Percentiles rank a stretch among this genome's conserved stretches.
Evolutionary conservation across 2,329 filamentous ascomycete genomes (phyloP).

Genomic region (Aspergillus aculeatus): DNA sequence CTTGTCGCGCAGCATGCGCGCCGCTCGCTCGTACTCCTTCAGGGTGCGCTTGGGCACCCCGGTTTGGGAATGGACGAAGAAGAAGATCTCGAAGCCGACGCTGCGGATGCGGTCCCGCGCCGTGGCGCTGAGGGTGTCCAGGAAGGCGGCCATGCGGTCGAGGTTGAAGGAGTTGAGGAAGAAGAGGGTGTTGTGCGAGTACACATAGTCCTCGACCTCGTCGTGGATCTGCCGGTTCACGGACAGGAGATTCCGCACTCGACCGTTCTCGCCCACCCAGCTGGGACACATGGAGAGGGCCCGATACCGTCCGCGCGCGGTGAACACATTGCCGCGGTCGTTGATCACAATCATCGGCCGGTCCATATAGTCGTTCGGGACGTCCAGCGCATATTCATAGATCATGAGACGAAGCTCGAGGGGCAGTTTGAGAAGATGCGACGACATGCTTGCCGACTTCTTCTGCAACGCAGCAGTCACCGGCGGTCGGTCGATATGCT

Average conservation of each 20-base stretch:
- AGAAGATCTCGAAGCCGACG: conserved; percentile 38
- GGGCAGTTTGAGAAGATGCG: conserved; percentile 28
- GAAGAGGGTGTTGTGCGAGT: conserved; percentile 36
- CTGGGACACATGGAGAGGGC: conserved; percentile 35
- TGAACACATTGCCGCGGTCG: conserved; percentile 35
- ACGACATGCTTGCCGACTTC: conserved; percentile 1
- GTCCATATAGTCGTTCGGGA: conserved; percentile 34
- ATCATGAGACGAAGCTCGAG: conserved; percentile 36
- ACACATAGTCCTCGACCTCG: conserved; percentile 36
- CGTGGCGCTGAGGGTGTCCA: conserved; percentile 34
- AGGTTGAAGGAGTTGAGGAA: conserved; percentile 37
- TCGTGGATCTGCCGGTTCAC: conserved; percentile 38
- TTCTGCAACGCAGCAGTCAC: background rate
- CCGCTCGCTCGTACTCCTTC: conserved; percentile 31
- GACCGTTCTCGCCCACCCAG: conserved; percentile 34
- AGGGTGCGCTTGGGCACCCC: conserved; percentile 35
- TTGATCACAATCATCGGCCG: conserved; percentile 35
- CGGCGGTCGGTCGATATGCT: background rate
- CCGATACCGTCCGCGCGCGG: conserved; percentile 30
- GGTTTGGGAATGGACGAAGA: conserved; percentile 37
- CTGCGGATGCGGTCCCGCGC: conserved; percentile 33
- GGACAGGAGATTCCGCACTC: conserved; percentile 29
- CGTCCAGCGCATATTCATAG: conserved; percentile 32
- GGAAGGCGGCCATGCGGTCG: conserved; percentile 30
- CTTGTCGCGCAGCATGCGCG: conserved; percentile 23